Evolutionary conservation across 495 filamentous ascomycete genomes (phyloP).

Genomic region (Letharia columbiana): DNA sequence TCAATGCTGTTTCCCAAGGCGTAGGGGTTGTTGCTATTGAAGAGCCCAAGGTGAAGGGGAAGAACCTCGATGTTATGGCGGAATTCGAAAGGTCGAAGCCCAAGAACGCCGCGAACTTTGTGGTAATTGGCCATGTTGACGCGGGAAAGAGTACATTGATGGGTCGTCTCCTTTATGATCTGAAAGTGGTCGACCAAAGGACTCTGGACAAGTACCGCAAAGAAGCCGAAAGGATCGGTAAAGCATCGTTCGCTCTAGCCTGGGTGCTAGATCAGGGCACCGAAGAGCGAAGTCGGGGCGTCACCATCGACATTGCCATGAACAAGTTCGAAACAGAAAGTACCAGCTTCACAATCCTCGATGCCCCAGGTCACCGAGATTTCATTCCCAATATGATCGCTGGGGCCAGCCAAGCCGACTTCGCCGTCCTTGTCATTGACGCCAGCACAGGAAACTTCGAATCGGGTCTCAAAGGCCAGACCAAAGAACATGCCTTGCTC

Average conservation of each 20-base stretch:
- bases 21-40: slow-evolving; percentile 58
- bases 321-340: slow-evolving; percentile 85
- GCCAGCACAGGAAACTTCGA: slow-evolving; percentile 83
- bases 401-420: slow-evolving; percentile 90
- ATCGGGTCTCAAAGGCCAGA: slow-evolving; percentile 86
- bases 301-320: slow-evolving; percentile 96
- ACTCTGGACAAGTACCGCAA: slow-evolving; percentile 79
- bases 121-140: slow-evolving; percentile 98
- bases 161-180: slow-evolving; percentile 86
- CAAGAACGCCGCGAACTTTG: slow-evolving; percentile 86
- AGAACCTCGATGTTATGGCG: slow-evolving; percentile 74
- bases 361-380: slow-evolving; percentile 88
- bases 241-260: slow-evolving; percentile 89
- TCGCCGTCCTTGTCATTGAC: slow-evolving; percentile 91
- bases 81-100: slow-evolving; percentile 66
- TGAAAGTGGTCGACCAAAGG: slow-evolving; percentile 76
- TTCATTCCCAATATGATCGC: slow-evolving; percentile 99
- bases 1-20: slow-evolving; percentile 32
- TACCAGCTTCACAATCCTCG: slow-evolving; percentile 85
- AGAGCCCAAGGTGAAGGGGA: slow-evolving; percentile 65
- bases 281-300: slow-evolving; percentile 78
- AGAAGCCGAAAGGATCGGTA: slow-evolving; percentile 86
- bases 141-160: slow-evolving; percentile 96
- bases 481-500: slow-evolving; percentile 83
- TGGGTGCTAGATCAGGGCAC: slow-evolving; percentile 90